Evolutionary conservation across 371 early-diverging fungal species (phyloP), one percentile per base, ranked within the genome.

Genomic region (Mucor piriformis): DNA sequence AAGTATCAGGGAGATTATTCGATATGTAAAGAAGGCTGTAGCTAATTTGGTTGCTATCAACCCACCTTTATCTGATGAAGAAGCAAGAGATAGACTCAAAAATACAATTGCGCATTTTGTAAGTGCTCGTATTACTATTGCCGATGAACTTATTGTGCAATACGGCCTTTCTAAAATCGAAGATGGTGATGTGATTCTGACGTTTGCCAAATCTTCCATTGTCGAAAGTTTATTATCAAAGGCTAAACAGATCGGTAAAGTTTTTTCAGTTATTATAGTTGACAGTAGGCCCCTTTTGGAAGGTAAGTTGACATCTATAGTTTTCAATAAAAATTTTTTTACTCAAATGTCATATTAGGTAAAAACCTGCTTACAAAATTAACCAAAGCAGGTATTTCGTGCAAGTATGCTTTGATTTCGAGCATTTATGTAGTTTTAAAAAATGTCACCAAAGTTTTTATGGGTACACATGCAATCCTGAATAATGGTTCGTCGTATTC

Each of bases 401-500:
- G 92, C 68, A 84, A 89, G 6, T 93, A 92, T 59, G 76, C 83
- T n/a, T 65, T 88, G 20, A 68, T 87, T 13, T 78, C 77, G 44
- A 80, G 83, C 38, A 55, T 87, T 15, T 73, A 88, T 57, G 88
- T 80, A 64, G 85, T 87, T 6, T 84, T 95, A 79, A 81, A 84
- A n/a, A 85, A 91, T 55, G 95, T 85, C 12, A 88, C 93, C 58
- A 96, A 95, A 74, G 91, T 95, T 3, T 83, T 97, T 58, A 68
- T 97, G 70, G 96, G 97, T 13, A 93, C 95, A 11, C 90, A 92
- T 61, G 89, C 92, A 0, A 67, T 97, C 46, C 80, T 95, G 43
- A 87, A 91, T 49, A 97, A 97, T 69, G 98, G 97, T 8, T 88
- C 93, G 0, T 71, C 96, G 50, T 84, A 95, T 64, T 87, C 94